Conservation (phyloP, 1,284 basidiomycete genomes). For the Microbotryum violaceum region DNA sequence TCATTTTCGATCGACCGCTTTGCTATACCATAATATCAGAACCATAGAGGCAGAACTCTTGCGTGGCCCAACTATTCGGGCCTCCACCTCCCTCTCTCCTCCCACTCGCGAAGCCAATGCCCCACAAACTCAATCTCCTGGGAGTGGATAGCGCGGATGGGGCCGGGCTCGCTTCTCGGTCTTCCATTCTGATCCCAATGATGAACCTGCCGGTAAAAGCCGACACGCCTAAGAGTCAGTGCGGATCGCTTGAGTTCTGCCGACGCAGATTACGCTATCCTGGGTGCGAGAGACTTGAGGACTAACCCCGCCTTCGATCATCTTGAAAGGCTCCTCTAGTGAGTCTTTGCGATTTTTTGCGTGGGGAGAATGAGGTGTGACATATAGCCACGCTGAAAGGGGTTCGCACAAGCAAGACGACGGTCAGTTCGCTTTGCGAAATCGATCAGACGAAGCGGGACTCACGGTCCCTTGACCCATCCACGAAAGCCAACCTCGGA, state of each 20-base stretch:
- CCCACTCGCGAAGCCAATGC: conserved; percentile 64
- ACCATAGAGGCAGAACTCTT: too few species aligned
- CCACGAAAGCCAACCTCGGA: conserved; percentile 32
- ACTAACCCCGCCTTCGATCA: conserved; percentile 66
- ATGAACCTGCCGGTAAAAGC: conserved; percentile 55
- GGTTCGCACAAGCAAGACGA: too few species aligned
- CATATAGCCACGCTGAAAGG: conserved; percentile 28
- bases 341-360: conserved; percentile 59
- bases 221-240: too few species aligned
- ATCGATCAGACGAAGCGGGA: neutral
- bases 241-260: neutral
- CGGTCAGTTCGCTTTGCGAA: neutral
- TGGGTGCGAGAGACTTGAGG: neutral
- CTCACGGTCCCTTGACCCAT: conserved; percentile 33
- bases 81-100: conserved; percentile 16
- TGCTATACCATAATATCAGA: too few species aligned
- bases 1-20: too few species aligned
- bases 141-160: conserved; percentile 57
- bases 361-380: conserved; percentile 51
- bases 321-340: conserved; percentile 66
- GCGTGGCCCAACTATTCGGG: neutral
- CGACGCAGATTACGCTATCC: neutral
- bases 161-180: conserved; percentile 45
- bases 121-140: conserved; percentile 74
- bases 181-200: conserved; percentile 80